phyloP scores from a whole-genome alignment of 345 rosid genomes.

The Eucalyptus sideroxylon region DNA sequence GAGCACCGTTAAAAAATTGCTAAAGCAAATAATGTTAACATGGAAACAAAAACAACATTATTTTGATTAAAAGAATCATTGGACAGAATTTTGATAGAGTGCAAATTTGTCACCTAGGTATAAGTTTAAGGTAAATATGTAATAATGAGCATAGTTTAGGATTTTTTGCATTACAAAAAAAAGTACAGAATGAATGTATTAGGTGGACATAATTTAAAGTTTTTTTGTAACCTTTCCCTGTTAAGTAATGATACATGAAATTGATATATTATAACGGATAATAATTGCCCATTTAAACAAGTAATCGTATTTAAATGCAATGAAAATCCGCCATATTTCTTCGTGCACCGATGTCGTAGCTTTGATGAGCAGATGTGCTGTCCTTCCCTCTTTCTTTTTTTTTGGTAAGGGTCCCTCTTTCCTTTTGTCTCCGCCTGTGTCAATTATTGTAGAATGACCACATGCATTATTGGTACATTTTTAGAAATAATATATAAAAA shows the following conservation, averaged over 20 bases:
- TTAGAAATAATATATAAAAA: neutral
- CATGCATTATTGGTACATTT: neutral
- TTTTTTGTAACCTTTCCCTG: too few relatives aligned
- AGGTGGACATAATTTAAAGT: too few relatives aligned
- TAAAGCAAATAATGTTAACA: too few relatives aligned
- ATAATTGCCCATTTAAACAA: neutral
- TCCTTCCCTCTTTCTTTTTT: neutral
- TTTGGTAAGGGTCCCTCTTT: too few relatives aligned
- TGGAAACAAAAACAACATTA: too few relatives aligned
- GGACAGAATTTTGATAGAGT: accelerated
- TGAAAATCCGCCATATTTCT: neutral
- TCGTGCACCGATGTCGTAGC: neutral
- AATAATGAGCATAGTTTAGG: too few relatives aligned
- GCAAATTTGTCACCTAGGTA: too few relatives aligned
- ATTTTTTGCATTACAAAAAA: too few relatives aligned
- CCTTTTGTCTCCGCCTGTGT: neutral
- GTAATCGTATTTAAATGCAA: neutral
- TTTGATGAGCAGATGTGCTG: neutral
- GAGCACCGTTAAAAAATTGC: too few relatives aligned
- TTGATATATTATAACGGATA: neutral
- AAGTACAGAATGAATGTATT: too few relatives aligned
- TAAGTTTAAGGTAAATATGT: too few relatives aligned
- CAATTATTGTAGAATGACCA: neutral
- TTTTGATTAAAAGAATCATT: too few relatives aligned
- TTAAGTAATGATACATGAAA: neutral